Evolutionary conservation across 345 rosid species (phyloP).

Genomic region (Trapa incisa): DNA sequence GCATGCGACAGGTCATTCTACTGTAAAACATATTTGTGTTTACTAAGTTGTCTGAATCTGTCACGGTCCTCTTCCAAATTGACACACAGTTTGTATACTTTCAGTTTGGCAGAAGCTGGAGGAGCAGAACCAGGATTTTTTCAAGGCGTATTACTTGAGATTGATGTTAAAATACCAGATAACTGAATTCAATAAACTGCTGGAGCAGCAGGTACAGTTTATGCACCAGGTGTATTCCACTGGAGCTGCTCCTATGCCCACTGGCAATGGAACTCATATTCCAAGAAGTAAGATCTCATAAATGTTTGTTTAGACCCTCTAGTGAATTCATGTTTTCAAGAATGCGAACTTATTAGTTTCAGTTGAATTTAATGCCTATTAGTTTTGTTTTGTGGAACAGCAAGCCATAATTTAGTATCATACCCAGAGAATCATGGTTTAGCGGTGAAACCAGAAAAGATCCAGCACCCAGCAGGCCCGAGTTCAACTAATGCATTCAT

Average conservation of each 20-base stretch:
- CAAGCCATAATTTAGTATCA: constrained; percentile 54
- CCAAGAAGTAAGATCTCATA: constrained; percentile 43
- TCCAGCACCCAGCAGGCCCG: constrained; percentile 29
- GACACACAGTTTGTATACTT: constrained; percentile 5
- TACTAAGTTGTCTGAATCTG: neutral
- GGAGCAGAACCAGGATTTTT: constrained; percentile 88
- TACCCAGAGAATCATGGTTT: constrained; percentile 45
- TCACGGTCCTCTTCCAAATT: neutral
- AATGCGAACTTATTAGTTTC: neutral
- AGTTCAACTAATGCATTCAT: constrained; percentile 33
- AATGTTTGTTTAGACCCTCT: neutral
- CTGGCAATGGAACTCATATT: constrained; percentile 72
- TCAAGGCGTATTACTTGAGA: constrained; percentile 83
- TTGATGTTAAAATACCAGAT: constrained; percentile 87
- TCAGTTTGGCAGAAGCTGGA: constrained; percentile 99
- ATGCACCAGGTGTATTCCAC: constrained; percentile 65
- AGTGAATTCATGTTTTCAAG: neutral
- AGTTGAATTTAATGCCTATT: neutral
- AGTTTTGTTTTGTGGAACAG: constrained; percentile 22
- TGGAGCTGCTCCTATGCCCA: constrained; percentile 40
- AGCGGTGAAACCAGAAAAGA: constrained; percentile 43
- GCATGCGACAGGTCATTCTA: neutral
- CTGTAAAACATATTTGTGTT: neutral
- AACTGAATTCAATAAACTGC: constrained; percentile 80
- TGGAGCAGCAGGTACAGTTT: constrained; percentile 78